A percentile compares a stretch with the other conserved stretches of the same genome.
These are phyloP conservation scores for Lentinus tigrinus DNA, from an alignment of 768 basidiomycete genomes.

Conservation along the genomic window DNA sequence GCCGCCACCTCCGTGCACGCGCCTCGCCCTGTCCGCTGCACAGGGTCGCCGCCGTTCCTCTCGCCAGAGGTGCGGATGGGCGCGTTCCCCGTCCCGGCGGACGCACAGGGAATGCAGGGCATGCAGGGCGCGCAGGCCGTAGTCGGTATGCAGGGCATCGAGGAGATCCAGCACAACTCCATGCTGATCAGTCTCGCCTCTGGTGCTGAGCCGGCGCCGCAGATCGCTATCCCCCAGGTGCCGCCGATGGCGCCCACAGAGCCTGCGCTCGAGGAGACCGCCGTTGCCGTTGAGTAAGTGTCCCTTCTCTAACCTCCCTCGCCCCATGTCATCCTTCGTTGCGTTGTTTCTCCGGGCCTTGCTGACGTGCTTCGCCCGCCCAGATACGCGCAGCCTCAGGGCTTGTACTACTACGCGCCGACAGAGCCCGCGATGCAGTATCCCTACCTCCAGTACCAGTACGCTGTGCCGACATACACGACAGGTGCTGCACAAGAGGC, in stretches of 20 bases:
- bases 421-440: neutral
- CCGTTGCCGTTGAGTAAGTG: constrained; percentile 7
- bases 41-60: constrained; percentile 17
- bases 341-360: neutral
- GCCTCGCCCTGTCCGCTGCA: constrained; percentile 15
- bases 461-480: neutral
- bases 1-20: constrained; percentile 13
- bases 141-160: neutral
- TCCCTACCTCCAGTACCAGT: constrained; percentile 14
- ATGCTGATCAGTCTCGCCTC: constrained; percentile 8
- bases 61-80: constrained; percentile 1
- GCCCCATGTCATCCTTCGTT: too few species aligned
- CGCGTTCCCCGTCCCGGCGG: neutral
- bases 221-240: constrained; percentile 14
- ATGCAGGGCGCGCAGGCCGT: neutral
- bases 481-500: constrained; percentile 1
- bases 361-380: neutral
- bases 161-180: neutral
- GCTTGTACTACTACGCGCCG: constrained; percentile 4
- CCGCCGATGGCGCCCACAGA: constrained; percentile 11
- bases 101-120: neutral
- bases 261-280: constrained; percentile 1
- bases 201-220: constrained; percentile 5
- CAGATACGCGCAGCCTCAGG: constrained; percentile 11
- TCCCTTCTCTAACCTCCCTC: neutral